Percentiles rank a stretch among this genome's conserved stretches.
These are phyloP conservation scores for Pascua guehoae DNA, from an alignment of 1,284 basidiomycete genomes.

Conservation along the genomic window DNA sequence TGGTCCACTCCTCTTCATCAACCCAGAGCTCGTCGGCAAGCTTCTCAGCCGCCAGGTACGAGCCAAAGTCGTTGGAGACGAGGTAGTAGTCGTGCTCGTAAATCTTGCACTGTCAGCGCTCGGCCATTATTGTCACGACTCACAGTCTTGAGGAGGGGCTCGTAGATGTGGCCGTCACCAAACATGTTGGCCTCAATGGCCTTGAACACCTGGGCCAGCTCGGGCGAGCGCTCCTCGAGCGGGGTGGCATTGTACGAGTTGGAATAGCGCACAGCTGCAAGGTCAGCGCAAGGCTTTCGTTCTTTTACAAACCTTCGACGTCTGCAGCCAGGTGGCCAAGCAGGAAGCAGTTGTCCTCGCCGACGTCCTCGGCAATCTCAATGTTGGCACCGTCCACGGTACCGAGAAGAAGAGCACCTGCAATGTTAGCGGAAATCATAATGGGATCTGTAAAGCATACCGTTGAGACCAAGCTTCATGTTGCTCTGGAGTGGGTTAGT, in stretches of 20 bases:
- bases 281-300: not conserved
- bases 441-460: not conserved
- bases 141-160: conserved; percentile 57
- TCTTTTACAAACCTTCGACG: conserved; percentile 60
- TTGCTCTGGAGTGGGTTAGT: conserved; percentile 53
- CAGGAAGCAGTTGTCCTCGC: conserved; percentile 59
- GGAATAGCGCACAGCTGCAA: conserved; percentile 63
- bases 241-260: conserved; percentile 76
- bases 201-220: conserved; percentile 63
- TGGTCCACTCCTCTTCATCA: conserved; percentile 78
- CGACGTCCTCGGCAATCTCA: conserved; percentile 87
- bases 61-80: conserved; percentile 84
- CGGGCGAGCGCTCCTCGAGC: conserved; percentile 74
- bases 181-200: conserved; percentile 68
- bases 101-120: conserved; percentile 13
- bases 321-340: conserved; percentile 46
- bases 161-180: conserved; percentile 70
- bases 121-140: conserved; percentile 2
- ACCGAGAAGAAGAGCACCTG: conserved; percentile 62
- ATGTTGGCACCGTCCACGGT: conserved; percentile 82
- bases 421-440: too few species aligned
- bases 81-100: conserved; percentile 61
- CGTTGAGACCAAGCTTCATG: conserved; percentile 73
- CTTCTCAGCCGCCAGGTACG: conserved; percentile 72
- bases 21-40: conserved; percentile 83